Evolutionary conservation across 805 yeast genomes (phyloP).

Genomic region (Wickerhamiella azyma): DNA sequence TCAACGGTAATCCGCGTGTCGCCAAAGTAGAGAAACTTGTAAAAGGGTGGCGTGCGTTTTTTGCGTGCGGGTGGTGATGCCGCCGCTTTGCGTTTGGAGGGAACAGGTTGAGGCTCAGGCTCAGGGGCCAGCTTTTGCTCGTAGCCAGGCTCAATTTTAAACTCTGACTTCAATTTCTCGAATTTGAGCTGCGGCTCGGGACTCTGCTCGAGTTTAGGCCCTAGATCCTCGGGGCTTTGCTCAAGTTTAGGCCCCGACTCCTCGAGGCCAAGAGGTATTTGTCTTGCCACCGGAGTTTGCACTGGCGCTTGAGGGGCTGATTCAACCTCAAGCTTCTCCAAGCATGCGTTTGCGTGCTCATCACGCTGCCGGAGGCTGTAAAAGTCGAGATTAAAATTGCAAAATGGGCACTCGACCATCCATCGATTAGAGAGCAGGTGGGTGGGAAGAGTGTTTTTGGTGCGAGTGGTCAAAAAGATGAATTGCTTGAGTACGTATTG

Average conservation of each 20-base stretch:
- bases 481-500: no score
- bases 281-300: neutral
- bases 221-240: neutral
- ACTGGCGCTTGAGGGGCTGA: neutral
- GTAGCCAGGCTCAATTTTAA: neutral
- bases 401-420: constrained; percentile 18
- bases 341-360: constrained; percentile 23
- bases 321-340: constrained; percentile 9
- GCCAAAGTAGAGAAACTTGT: constrained; percentile 23
- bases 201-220: neutral
- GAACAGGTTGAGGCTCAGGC: neutral
- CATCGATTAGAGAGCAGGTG: neutral
- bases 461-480: no score
- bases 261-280: neutral
- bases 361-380: constrained; percentile 17
- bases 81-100: neutral
- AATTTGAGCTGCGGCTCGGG: neutral
- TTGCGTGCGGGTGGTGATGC: neutral
- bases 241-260: neutral
- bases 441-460: neutral
- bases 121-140: neutral
- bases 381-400: constrained; percentile 14
- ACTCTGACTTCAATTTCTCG: neutral
- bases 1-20: constrained; percentile 25
- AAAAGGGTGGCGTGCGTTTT: constrained; percentile 19